Base-by-base conservation (phyloP, 208 protist species). In the Borovskyia barvae region DNA sequence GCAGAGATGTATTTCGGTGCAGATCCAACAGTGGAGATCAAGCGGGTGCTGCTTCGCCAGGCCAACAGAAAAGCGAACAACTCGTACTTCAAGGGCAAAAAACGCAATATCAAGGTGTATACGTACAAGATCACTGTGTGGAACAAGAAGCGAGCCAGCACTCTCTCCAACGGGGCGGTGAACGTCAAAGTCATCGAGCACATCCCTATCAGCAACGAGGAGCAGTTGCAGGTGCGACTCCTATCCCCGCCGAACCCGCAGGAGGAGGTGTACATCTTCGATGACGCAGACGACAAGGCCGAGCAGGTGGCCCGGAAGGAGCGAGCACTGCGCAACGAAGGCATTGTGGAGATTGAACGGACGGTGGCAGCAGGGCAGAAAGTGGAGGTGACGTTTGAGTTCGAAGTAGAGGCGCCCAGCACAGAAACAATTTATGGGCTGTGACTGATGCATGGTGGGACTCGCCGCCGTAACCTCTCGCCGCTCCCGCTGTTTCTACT, bases 181-280 rank as follows among this genome's bases (percentile, higher is more conserved):
- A 19, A 19, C 22, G 37, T 69, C 43, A 69, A 69, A 24, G 29
- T 69, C 12, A 41, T 69, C 19, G 62, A 69, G 53, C 62, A 69
- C 46, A 69, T 69, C 1, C 62, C 62, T 0, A 33, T 55, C 26
- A 69, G 62, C 62, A 60, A 40, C 48, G 62, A 69, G 46, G 62
- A 69, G 53, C 62, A 61, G 42, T 53, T 69, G 52, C 62, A 50
- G 28, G 62, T 69, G 45, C 62, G 62, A 5, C 62, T 69, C 17
- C 46, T 69, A 22, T 54, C 53, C 35, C 62, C 62, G 12, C 41
- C 22, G 40, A 52, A 55, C 37, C 62, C 62, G 29, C 37, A 69
- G 35, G 37, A 61, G 12, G 62, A 69, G 35, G 46, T 69, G 39
- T 69, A 56, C 43, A 69, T 69, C 29, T 69, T 41, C 37, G 62